Evolutionary conservation across 2,329 filamentous ascomycete genomes (phyloP), one percentile per base, ranked within the genome.

Genomic region (Trichoderma sp.): DNA sequence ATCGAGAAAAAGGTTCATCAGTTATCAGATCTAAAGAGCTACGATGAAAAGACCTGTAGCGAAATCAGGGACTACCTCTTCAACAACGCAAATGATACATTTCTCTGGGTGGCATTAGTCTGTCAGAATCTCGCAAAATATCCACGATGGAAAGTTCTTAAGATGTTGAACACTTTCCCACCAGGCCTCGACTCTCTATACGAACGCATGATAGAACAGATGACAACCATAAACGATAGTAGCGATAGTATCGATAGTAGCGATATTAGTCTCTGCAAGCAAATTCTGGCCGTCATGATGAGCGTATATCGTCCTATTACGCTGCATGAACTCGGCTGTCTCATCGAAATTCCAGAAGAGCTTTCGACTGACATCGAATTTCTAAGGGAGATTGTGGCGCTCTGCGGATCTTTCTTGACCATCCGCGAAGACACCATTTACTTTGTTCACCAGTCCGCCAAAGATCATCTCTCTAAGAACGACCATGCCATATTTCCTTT

Each of bases 391-490:
- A 74, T 83, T 8, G 75, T 85, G 12, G 39, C 71, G 2, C 17
- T 70, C 4, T 85, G 81, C 72, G 80, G 82, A 30, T 85, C 81
- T 5, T 83, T 85, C 62, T 75, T 85, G 1, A 82, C 78, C 0
- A 28, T 82, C 59, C 76, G 76, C 28, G 69, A 81, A 4, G 71
- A 62, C 2, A 75, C 26, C 0, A 68, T 85, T 7, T 82, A 76
- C 68, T 80, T 84, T 73, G 76, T 85, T 1, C 82, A 86, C 72
- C 79, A 84, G 67, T 84, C 82, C 3, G 84, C 82, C 0, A 83
- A 84, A 73, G 82, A 85, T 4, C 84, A 85, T 72, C 72, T 84
- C 8, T 66, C 76, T 71, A 71, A 67, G 8, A 64, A 59, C 5
- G 11, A 47, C 39, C 47, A 6, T 82, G 70, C 78, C 78, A 2